Conservation (phyloP, 257 asterid genomes). For the Lavandula angustifolia region DNA sequence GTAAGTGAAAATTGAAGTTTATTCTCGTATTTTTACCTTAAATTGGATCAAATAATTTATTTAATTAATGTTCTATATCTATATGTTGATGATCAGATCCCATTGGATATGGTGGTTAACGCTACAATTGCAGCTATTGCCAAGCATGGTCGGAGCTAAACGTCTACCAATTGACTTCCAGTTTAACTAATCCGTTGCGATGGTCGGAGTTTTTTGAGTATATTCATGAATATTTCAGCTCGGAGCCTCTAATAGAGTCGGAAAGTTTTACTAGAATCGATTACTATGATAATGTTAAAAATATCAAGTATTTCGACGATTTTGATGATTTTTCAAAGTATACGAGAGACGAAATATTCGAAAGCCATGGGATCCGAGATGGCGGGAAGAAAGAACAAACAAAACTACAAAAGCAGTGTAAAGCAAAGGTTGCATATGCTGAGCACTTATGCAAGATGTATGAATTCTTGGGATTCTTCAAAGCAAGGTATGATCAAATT, state of each 20-base stretch:
- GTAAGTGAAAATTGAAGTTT: background rate
- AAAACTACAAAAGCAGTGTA: background rate
- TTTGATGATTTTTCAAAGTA: background rate
- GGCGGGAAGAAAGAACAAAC: background rate
- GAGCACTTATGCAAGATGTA: constrained; percentile 33
- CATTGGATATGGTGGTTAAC: constrained; percentile 36
- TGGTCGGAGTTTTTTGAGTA: constrained; percentile 4
- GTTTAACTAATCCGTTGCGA: constrained; percentile 15
- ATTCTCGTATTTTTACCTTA: no score
- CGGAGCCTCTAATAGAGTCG: background rate
- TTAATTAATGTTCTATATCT: background rate
- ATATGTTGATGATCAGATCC: constrained; percentile 23
- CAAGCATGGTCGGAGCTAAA: constrained; percentile 34
- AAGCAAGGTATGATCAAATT: constrained; percentile 23
- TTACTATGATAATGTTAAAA: background rate
- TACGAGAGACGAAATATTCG: constrained; percentile 21
- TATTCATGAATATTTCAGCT: constrained; percentile 19
- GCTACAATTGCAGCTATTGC: constrained; percentile 41
- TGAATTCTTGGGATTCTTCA: constrained; percentile 24
- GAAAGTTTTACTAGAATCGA: background rate
- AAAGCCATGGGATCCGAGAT: background rate
- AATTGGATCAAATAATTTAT: no score
- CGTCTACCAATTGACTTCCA: constrained; percentile 31
- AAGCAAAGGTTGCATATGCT: constrained; percentile 25
- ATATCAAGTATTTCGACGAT: constrained; percentile 17